These are phyloP conservation scores for Leishmania lainsoni DNA, from an alignment of 208 protist genomes.

Conservation along the genomic window DNA sequence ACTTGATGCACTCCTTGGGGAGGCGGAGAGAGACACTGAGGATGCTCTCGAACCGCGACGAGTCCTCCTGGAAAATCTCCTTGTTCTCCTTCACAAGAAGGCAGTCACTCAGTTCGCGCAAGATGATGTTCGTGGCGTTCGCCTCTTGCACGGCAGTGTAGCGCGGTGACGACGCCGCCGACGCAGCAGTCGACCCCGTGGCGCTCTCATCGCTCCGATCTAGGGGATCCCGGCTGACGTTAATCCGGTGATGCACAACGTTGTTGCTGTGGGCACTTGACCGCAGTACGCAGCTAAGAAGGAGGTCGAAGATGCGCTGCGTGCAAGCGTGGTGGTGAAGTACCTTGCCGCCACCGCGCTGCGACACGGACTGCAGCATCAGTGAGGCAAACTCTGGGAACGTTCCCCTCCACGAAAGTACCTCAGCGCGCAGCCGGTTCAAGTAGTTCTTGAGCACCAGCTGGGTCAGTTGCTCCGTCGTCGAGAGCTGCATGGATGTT, in stretches of 20 bases:
- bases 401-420: conserved; percentile 60
- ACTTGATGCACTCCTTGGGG: conserved; percentile 74
- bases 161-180: neutral
- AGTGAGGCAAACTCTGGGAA: conserved; percentile 61
- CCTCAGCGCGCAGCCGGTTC: conserved; percentile 40
- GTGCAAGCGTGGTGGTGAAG: conserved; percentile 71
- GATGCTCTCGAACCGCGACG: conserved; percentile 59
- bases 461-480: conserved; percentile 49
- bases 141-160: conserved; percentile 14
- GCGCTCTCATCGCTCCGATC: conserved; percentile 9
- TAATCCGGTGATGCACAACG: neutral
- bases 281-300: conserved; percentile 63
- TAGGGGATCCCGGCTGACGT: neutral
- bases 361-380: conserved; percentile 66
- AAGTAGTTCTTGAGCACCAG: conserved; percentile 47
- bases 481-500: conserved; percentile 64
- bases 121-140: conserved; percentile 55
- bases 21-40: conserved; percentile 55
- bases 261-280: conserved; percentile 10
- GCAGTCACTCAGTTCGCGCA: conserved; percentile 85
- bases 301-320: conserved; percentile 62
- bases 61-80: conserved; percentile 57
- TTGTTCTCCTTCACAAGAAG: conserved; percentile 70
- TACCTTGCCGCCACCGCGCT: conserved; percentile 45
- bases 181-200: conserved; percentile 5